These are phyloP conservation scores for Boletus rubroflammeus DNA, from an alignment of 768 basidiomycete genomes.

Conservation along the genomic window DNA sequence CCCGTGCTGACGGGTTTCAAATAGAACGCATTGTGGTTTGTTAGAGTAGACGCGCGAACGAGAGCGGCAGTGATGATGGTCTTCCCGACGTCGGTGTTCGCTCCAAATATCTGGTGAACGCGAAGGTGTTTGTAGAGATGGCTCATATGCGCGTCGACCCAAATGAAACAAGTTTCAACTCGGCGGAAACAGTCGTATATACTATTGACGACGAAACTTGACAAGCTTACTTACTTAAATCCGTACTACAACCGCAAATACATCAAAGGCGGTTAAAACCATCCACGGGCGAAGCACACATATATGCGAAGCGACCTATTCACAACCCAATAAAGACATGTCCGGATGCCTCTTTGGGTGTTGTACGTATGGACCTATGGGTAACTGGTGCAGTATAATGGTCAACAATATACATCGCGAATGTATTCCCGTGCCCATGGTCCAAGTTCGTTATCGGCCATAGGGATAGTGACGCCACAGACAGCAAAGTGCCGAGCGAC, in stretches of 20 bases:
- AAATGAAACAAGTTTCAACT: background rate
- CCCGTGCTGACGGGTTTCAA: slow-evolving; percentile 95
- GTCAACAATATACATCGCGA: slow-evolving; percentile 28
- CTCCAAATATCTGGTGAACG: slow-evolving; percentile 89
- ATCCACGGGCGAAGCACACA: slow-evolving; percentile 2
- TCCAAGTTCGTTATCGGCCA: slow-evolving; percentile 35
- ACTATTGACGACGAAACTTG: background rate
- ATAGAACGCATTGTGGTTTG: slow-evolving; percentile 54
- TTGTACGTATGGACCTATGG: slow-evolving; percentile 14
- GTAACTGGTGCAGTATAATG: slow-evolving; percentile 2
- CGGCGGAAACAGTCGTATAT: background rate
- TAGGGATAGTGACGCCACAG: slow-evolving; percentile 37
- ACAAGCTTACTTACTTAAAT: slow-evolving; percentile 13
- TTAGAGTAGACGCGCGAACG: slow-evolving; percentile 67
- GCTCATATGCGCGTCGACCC: slow-evolving; percentile 48
- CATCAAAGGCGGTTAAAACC: background rate
- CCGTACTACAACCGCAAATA: slow-evolving; percentile 20
- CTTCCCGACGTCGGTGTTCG: slow-evolving; percentile 96
- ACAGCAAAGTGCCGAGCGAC: slow-evolving; percentile 42
- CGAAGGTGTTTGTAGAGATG: slow-evolving; percentile 82
- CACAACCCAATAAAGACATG: slow-evolving; percentile 24
- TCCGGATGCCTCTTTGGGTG: slow-evolving; percentile 23
- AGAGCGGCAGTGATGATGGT: slow-evolving; percentile 87
- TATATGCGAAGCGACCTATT: slow-evolving; percentile 5
- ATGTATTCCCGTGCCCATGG: slow-evolving; percentile 39